Evolutionary conservation across 2,329 filamentous ascomycete genomes (phyloP), one percentile per base, ranked within the genome.

Genomic region (Trichoderma harzianum): DNA sequence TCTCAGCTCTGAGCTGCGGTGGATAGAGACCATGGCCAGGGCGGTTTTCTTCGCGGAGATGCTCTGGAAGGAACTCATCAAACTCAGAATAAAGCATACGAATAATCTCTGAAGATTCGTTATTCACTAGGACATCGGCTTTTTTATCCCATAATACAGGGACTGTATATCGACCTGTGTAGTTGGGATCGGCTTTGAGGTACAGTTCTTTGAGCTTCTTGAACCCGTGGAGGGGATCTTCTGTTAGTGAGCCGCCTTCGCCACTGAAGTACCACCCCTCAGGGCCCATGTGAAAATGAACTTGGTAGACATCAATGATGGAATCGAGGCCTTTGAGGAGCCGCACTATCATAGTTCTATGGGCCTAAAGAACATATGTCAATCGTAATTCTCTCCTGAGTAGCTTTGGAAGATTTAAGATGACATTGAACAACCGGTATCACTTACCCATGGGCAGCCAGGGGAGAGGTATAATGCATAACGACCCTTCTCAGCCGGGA

Each of bases 91-190:
- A 94, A 73, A 96, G 84, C 91, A 95, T 95, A 74, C 93, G 88
- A 76, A 96, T 94, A 76, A 96, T 95, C 79, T 96, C 93, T 67
- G 89, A 89, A 69, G 90, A 92, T 84, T 96, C 93, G 74, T 97
- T 97, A 85, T 88, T 94, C 60, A 96, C 93, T 75, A 95, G 92
- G 18, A 86, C 88, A 63, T 90, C 87, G 28, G 85, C 84, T 78
- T 91, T 88, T 78, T 89, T 91, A 75, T 93, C 91, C 84, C 89
- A 93, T 11, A 94, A 84, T 0, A 91, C 89, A 0, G 92, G 92
- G 1, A 95, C 92, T 0, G 92, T 94, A 78, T 92, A 93, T 8
- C 92, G 86, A 0, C 91, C 92, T 0, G 82, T 80, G 28, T 93
- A 96, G 68, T 90, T 83, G 0, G 89, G 87, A 74, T 93, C 86